phyloP scores from a whole-genome alignment of 805 yeast species.

The Saccharomycopsis oosterbeekiorum region DNA sequence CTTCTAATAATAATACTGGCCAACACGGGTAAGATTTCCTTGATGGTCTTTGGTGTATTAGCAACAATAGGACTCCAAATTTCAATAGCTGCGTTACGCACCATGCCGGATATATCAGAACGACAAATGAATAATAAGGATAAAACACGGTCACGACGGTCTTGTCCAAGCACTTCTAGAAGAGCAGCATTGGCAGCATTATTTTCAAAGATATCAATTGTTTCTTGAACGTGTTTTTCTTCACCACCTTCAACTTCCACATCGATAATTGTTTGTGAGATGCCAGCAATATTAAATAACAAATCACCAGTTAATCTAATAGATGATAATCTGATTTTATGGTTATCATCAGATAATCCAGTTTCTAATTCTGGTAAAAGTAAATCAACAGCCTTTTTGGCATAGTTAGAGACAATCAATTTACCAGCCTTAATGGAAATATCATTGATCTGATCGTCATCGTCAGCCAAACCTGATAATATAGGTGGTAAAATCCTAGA shows the following conservation, averaged over 20 bases:
- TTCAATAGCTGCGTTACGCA: constrained; percentile 81
- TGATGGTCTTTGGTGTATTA: constrained; percentile 89
- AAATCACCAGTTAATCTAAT: constrained; percentile 94
- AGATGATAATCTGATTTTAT: constrained; percentile 85
- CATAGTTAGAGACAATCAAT: constrained; percentile 81
- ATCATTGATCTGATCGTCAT: constrained; percentile 77
- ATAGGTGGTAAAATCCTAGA: constrained; percentile 84
- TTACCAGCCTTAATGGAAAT: constrained; percentile 89
- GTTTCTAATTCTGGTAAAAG: constrained; percentile 87
- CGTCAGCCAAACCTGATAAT: constrained; percentile 82
- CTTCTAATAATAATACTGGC: constrained; percentile 71
- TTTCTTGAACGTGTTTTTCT: constrained; percentile 20
- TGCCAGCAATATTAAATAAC: constrained; percentile 88
- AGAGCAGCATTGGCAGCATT: constrained; percentile 34
- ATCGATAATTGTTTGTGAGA: constrained; percentile 60
- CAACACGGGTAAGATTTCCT: constrained; percentile 80
- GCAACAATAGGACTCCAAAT: constrained; percentile 96
- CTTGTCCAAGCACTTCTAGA: constrained; percentile 72
- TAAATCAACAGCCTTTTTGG: constrained; percentile 85
- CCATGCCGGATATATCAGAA: constrained; percentile 80
- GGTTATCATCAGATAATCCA: constrained; percentile 74
- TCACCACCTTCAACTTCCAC: constrained; percentile 42
- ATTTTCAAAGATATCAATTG: constrained; percentile 15
- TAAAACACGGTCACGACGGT: constrained; percentile 78
- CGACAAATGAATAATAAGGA: constrained; percentile 89